A percentile compares a stretch with the other conserved stretches of the same genome.
Conservation (phyloP, 495 filamentous ascomycete genomes). For the Pseudomonodictys pantanalensis region DNA sequence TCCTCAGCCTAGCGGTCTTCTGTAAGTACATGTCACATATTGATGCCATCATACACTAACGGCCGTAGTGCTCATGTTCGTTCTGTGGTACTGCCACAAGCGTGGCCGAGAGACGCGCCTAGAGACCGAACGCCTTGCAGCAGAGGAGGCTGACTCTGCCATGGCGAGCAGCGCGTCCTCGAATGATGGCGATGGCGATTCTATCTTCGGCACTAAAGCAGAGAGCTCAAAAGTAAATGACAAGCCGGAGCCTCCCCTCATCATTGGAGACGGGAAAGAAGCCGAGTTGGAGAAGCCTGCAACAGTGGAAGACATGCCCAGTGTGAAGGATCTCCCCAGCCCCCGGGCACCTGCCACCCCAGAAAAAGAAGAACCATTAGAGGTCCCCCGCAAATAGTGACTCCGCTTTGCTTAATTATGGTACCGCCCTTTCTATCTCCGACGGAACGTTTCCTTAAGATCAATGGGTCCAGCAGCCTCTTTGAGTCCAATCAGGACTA, state of each 20-base stretch:
- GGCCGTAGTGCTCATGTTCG: conserved; percentile 71
- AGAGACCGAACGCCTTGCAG: conserved; percentile 55
- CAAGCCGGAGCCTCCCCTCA: conserved; percentile 20
- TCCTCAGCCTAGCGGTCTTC: conserved; percentile 81
- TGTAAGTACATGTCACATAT: conserved; percentile 53
- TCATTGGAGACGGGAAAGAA: conserved; percentile 27
- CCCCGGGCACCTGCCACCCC: conserved; percentile 17
- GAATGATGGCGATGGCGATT: conserved; percentile 9
- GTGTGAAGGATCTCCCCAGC: conserved; percentile 32
- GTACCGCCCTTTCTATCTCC: no score
- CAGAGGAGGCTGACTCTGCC: conserved; percentile 13
- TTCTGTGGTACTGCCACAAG: conserved; percentile 97
- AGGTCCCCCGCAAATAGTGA: not conserved
- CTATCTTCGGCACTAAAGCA: not conserved
- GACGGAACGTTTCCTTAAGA: no score
- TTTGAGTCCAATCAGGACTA: no score
- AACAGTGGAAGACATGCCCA: conserved; percentile 26
- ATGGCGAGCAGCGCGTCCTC: conserved; percentile 21
- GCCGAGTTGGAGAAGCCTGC: conserved; percentile 14
- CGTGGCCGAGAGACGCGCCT: conserved; percentile 80
- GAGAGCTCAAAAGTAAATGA: not conserved
- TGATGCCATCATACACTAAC: conserved; percentile 15
- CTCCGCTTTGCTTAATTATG: no score
- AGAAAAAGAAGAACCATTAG: not conserved
- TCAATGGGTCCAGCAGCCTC: no score